These are phyloP conservation scores for Ballota nigra DNA, from an alignment of 257 asterid genomes.

Conservation along the genomic window DNA sequence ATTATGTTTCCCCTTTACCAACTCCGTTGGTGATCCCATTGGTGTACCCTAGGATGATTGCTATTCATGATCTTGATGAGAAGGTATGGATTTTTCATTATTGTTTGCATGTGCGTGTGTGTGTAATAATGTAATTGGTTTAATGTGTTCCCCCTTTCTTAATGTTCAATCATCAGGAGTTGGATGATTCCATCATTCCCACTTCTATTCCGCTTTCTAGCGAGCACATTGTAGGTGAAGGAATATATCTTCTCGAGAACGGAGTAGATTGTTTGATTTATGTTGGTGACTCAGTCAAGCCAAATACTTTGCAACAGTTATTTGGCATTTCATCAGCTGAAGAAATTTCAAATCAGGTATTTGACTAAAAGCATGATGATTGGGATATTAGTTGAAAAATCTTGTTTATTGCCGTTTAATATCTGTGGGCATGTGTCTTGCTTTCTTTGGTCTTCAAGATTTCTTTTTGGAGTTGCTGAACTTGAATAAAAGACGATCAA, in stretches of 20 bases:
- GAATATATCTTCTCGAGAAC: conserved; percentile 92
- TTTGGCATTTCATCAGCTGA: conserved; percentile 80
- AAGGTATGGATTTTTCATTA: conserved; percentile 41
- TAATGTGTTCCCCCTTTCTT: not conserved
- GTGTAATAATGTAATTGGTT: not conserved
- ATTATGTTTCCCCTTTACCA: conserved; percentile 75
- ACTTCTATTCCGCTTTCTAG: conserved; percentile 78
- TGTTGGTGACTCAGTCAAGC: conserved; percentile 68
- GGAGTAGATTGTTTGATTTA: conserved; percentile 91
- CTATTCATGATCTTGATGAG: conserved; percentile 80
- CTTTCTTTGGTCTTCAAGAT: not conserved
- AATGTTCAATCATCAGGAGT: conserved; percentile 54
- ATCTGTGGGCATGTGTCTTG: not conserved
- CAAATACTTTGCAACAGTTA: conserved; percentile 54
- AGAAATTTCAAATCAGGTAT: conserved; percentile 81
- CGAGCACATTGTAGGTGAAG: conserved; percentile 71
- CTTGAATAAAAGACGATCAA: not conserved
- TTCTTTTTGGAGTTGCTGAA: not conserved
- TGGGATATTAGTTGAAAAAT: not conserved
- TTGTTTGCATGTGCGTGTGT: not conserved
- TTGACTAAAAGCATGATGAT: conserved; percentile 1
- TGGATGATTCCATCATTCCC: conserved; percentile 62
- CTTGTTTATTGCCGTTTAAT: conserved; percentile 3
- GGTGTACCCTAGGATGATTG: conserved; percentile 91
- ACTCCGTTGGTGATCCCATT: conserved; percentile 81